phyloP scores from a whole-genome alignment of 2,329 filamentous ascomycete genomes.

The Fusarium foetens region DNA sequence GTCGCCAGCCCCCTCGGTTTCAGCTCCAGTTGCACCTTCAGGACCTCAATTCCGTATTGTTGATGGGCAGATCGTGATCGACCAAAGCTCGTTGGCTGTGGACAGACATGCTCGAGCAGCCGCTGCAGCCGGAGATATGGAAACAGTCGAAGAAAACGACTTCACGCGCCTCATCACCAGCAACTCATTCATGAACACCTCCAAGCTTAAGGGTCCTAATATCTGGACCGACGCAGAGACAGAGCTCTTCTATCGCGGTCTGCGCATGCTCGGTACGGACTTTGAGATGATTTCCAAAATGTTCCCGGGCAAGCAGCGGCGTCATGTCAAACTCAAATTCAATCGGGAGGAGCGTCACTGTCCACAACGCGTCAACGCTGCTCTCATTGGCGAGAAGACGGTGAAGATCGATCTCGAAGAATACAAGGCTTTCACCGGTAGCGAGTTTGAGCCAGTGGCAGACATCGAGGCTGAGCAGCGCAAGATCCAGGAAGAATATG shows the following conservation, averaged over 20 bases:
- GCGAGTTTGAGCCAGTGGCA: conserved; percentile 65
- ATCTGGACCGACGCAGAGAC: conserved; percentile 78
- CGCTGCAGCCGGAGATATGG: conserved; percentile 61
- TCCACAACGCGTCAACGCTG: conserved; percentile 70
- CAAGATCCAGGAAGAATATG: conserved; percentile 57
- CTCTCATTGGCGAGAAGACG: conserved; percentile 69
- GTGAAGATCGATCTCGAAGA: conserved; percentile 69
- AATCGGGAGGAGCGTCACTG: conserved; percentile 79
- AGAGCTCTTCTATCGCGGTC: conserved; percentile 78
- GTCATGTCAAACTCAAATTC: conserved; percentile 84
- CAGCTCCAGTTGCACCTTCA: conserved; percentile 46
- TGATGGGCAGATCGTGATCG: conserved; percentile 77
- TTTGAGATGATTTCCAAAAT: conserved; percentile 82
- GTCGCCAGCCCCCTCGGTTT: conserved; percentile 40
- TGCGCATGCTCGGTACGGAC: conserved; percentile 83
- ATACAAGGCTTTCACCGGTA: conserved; percentile 65
- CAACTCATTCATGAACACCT: conserved; percentile 69
- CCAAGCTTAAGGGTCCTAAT: conserved; percentile 71
- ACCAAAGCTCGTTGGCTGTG: conserved; percentile 73
- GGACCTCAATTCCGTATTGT: conserved; percentile 71
- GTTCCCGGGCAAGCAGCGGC: conserved; percentile 76
- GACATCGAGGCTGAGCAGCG: conserved; percentile 66
- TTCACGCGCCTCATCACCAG: conserved; percentile 78
- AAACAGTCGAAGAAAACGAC: conserved; percentile 80
- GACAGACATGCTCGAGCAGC: conserved; percentile 74